phyloP scores from a whole-genome alignment of 495 filamentous ascomycete species.

The Glarea lozoyensis region DNA sequence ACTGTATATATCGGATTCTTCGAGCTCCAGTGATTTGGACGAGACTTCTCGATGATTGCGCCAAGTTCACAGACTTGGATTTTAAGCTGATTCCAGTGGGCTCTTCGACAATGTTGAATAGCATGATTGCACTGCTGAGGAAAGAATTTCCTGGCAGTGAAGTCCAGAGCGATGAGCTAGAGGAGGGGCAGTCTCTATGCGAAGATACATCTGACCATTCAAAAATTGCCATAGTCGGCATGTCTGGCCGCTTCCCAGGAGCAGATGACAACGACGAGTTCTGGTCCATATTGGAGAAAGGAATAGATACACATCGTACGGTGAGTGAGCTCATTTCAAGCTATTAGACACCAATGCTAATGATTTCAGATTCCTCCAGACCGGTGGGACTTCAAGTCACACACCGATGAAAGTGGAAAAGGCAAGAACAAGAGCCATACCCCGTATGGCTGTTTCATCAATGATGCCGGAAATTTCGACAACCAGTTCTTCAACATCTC shows the following conservation, averaged over 20 bases:
- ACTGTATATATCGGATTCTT: too few species aligned
- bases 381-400: constrained; percentile 32
- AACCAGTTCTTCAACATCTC: constrained; percentile 95
- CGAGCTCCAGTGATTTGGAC: too few species aligned
- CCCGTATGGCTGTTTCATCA: constrained; percentile 37
- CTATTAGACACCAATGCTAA: neutral
- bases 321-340: too few species aligned
- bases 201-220: too few species aligned
- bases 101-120: too few species aligned
- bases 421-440: constrained; percentile 69
- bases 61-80: too few species aligned
- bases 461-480: constrained; percentile 55
- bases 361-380: constrained; percentile 29
- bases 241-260: neutral
- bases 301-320: neutral
- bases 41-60: too few species aligned
- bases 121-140: too few species aligned
- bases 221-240: neutral
- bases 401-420: constrained; percentile 46
- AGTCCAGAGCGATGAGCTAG: too few species aligned
- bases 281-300: neutral
- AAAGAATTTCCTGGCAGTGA: too few species aligned
- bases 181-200: too few species aligned
- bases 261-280: neutral
- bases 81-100: too few species aligned